Evolutionary conservation across 1,139 yeast species (phyloP).

Genomic region (Sugiyamaella grinbergsii): DNA sequence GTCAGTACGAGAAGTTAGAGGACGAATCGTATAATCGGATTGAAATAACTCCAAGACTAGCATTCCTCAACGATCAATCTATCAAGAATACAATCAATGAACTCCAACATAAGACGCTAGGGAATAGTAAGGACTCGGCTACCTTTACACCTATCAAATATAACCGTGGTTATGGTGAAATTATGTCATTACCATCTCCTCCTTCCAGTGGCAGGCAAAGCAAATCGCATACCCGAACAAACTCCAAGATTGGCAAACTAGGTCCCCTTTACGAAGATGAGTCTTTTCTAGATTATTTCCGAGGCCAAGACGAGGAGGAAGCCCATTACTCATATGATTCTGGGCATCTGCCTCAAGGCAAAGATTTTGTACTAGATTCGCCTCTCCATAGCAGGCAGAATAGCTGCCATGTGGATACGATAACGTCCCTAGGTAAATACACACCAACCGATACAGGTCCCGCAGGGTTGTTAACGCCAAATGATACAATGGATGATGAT

Average conservation of each 20-base stretch:
- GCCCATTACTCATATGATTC: neutral
- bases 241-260: constrained; percentile 8
- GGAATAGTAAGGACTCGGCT: constrained; percentile 10
- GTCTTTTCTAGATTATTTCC: constrained; percentile 11
- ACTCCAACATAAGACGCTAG: constrained; percentile 20
- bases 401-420: constrained; percentile 11
- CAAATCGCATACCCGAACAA: constrained; percentile 6
- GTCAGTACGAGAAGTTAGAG: constrained; percentile 32
- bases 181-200: constrained; percentile 5
- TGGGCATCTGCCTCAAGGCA: neutral
- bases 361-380: constrained; percentile 12
- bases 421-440: no score
- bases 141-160: neutral
- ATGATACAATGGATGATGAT: constrained; percentile 6
- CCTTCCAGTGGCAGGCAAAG: constrained; percentile 10
- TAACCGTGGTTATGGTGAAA: no score
- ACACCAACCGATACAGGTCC: neutral
- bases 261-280: constrained; percentile 17
- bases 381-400: constrained; percentile 20
- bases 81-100: constrained; percentile 20
- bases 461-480: neutral
- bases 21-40: constrained; percentile 2
- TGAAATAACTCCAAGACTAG: constrained; percentile 9
- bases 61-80: constrained; percentile 16
- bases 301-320: neutral